Base-by-base conservation (phyloP, 495 filamentous ascomycete species). In the Penicillium macrosclerotiorum region DNA sequence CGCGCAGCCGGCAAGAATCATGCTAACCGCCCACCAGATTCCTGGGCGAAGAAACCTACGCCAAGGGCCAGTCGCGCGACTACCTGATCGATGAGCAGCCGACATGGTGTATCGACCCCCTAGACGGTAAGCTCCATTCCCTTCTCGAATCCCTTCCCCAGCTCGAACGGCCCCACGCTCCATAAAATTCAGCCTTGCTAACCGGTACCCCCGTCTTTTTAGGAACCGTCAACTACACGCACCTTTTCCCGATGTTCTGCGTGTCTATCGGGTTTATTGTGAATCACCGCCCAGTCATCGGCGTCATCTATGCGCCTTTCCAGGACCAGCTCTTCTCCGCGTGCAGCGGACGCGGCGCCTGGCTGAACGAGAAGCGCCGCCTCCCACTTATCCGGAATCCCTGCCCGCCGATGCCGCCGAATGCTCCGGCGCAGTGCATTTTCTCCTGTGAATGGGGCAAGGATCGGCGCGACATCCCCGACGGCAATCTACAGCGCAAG, bases 401-500 rank as follows among this genome's bases (percentile, higher is more conserved):
- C 0, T 66, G 80, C 43, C 77, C 80, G 18, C 75, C 80, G 1
- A 69, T 86, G 65, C 83, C 83, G 0, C 49, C 56, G n/a, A 74
- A 74, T 22, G 83, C 83, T 5, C 84, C 84, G 2, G 71, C 70
- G 3, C 75, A 80, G n/a, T 88, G 84, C 46, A 68, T 85, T 17
- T 82, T 88, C 57, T 72, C 76, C 2, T 86, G 81, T 54, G 84
- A 88, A 49, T 88, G 83, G 83, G 84, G 83, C 2, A 88, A 88
- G 57, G 83, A 86, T 47, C 71, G 84, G 22, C 72, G 76, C 36
- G 83, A 86, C 52, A 63, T 59, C 26, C 69, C 69, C 0, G 81
- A 79, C 12, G 79, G 83, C 6, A 86, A 84, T 53, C 55, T 88
- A 65, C 63, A 77, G 41, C 71, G 81, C 26, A 88, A 86, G 63